Percentiles rank a stretch among this genome's conserved stretches.
Conservation (phyloP, 345 rosid species). For the Lepidium africanum region DNA sequence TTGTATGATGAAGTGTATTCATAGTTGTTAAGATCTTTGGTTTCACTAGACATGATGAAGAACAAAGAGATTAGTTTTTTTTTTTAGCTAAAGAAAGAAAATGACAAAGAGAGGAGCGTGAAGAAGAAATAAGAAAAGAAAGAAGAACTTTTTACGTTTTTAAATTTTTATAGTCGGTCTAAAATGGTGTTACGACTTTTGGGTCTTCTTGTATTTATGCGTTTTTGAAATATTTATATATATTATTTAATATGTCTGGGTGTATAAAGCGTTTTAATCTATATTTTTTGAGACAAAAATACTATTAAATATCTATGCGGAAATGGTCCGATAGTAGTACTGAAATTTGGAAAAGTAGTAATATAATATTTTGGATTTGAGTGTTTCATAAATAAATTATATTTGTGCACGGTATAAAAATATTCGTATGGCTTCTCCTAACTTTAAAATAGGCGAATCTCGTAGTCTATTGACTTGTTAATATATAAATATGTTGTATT, state of each 20-base stretch:
- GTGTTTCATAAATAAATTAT: too few relatives aligned
- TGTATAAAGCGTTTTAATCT: background rate
- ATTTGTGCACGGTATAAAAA: too few relatives aligned
- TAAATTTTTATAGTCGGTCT: conserved; percentile 20
- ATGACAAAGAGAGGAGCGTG: conserved; percentile 16
- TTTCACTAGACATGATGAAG: conserved; percentile 63
- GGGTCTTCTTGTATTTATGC: conserved; percentile 29
- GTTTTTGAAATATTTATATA: conserved; percentile 21
- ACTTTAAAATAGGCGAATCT: too few relatives aligned
- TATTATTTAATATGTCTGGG: background rate
- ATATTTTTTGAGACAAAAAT: too few relatives aligned
- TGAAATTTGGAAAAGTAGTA: too few relatives aligned
- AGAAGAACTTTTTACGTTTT: conserved; percentile 1
- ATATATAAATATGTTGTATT: too few relatives aligned
- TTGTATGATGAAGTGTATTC: conserved; percentile 16
- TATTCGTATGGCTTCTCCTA: too few relatives aligned
- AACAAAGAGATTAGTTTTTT: background rate
- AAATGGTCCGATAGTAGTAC: too few relatives aligned
- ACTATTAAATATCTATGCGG: too few relatives aligned
- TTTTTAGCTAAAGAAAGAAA: background rate
- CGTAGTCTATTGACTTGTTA: too few relatives aligned
- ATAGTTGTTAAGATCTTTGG: conserved; percentile 42
- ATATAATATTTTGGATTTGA: too few relatives aligned
- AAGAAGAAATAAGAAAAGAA: background rate
- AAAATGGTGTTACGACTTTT: conserved; percentile 19